Evolutionary conservation across 345 rosid genomes (phyloP), one percentile per base, ranked within the genome.

Genomic region (Raphanus raphanistrum): DNA sequence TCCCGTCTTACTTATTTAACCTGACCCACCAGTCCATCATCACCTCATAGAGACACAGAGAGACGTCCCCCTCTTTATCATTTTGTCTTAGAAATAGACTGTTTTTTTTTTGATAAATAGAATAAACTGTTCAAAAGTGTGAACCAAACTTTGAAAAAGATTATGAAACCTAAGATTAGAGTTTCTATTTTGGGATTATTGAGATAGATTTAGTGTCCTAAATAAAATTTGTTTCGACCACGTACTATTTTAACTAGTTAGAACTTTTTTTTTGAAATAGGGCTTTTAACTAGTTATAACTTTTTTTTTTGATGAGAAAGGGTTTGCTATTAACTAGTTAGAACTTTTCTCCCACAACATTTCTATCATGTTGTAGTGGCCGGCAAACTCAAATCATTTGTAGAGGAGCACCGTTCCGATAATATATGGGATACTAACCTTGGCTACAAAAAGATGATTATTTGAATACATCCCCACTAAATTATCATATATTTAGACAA

Each of bases 1-100:
- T 70, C 31, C 66, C 70, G 73, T 71, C 70, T 80, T 60, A 6
- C 36, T 83, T 68, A 59, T 59, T 57, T 77, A 78, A 66, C 68
- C 52, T 63, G n/a, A 17, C 50, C 76, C 26, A 50, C 41, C 26
- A 26, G 16, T 60, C 59, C 15, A 15, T 43, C 61, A 11, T 31
- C 61, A 29, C 26, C 32, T 48, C 67, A 32, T 5, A 54, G 48
- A 68, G 21, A 21, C 21, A 21, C 21, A 21, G 41, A 50, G 63
- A 10, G 21, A 33, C 63, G 48, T 55, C 11, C 11, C 48, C 48
- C 73, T 33, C 45, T 69, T 4, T 15, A 61, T 6, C 45, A 16
- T 2, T 31, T 5, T 4, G 54, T 45, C 41, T 32, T 13, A 13
- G 6, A 13, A 45, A 45, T 45, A 45, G 52, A 12, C 9, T 12